Base-by-base conservation (phyloP, 106 monocot species). In the Cymbidium sinense region DNA sequence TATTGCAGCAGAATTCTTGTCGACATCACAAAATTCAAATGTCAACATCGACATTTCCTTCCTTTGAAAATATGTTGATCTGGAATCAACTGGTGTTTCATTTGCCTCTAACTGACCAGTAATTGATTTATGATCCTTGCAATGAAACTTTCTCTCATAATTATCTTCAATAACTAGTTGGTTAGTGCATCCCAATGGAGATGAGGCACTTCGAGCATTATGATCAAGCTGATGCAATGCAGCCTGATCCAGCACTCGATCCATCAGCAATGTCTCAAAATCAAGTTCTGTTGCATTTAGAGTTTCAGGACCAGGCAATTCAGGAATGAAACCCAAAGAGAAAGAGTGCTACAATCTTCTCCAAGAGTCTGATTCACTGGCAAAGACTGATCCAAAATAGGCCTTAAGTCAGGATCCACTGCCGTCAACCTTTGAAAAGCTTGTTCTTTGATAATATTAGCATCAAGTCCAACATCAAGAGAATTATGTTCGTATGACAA, bases 401-500 rank as follows among this genome's bases (percentile, higher is more conserved):
- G 67, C n/a, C 67, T 67, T 17, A 29, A 33, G 15, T 67, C 67
- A 12, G 67, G 67, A 15, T 34, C 33, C 18, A 15, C 17, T 13
- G 0, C 31, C 7, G 13, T 18, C 13, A 23, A 67, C 29, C 67
- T 31, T 33, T 33, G 30, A 67, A 31, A 6, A 67, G 67, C 33
- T 4, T 67, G 67, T 17, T 67, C 67, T 67, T 67, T 67, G 8
- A 33, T 67, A 4, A 67, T 31, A 67, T 67, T 67, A 67, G 33
- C 67, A 67, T 30, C 31, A 33, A 31, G 67, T 23, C 0, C 67
- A 67, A 7, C 34, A 70, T 41, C 55, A 69, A 69, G 75, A 71
- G 64, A 69, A 50, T 7, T 41, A 71, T 78, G 5, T 28, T 77
- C 67, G 75, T 23, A n/a, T 52, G 12, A 67, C 23, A 74, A 37